Conservation (phyloP, 805 yeast genomes). For the Wickerhamomyces silvicola region DNA sequence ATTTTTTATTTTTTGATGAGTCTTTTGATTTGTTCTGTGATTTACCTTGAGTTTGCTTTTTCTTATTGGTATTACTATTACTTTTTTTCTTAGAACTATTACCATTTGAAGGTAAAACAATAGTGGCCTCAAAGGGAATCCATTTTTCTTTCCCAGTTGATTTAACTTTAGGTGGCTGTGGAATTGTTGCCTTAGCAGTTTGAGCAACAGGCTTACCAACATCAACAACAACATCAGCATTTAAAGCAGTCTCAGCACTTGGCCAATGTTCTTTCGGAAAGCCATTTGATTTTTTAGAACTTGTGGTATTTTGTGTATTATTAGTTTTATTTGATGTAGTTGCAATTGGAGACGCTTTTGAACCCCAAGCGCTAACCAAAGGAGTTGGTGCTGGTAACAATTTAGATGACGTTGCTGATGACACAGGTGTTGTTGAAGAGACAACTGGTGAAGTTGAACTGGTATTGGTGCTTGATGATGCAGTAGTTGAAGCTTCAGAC, state of each 20-base stretch:
- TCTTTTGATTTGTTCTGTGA: slow-evolving; percentile 10
- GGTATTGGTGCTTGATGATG: neutral
- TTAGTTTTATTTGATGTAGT: slow-evolving; percentile 1
- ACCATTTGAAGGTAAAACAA: slow-evolving; percentile 27
- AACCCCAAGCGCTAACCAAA: slow-evolving; percentile 21
- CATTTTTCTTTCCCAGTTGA: slow-evolving; percentile 48
- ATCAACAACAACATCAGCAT: slow-evolving; percentile 6
- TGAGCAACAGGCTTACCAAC: slow-evolving; percentile 1
- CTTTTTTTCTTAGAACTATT: slow-evolving; percentile 4
- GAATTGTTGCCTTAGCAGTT: slow-evolving; percentile 3
- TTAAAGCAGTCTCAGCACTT: slow-evolving; percentile 5
- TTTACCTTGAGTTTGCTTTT: slow-evolving; percentile 1
- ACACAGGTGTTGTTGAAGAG: neutral
- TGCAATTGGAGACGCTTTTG: slow-evolving; percentile 1
- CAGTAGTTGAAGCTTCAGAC: neutral
- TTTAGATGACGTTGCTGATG: slow-evolving; percentile 16
- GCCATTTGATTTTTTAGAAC: neutral
- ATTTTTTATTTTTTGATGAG: slow-evolving; percentile 1
- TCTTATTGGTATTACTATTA: slow-evolving; percentile 2
- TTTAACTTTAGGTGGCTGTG: slow-evolving; percentile 11
- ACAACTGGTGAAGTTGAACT: neutral
- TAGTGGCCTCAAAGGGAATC: slow-evolving; percentile 57
- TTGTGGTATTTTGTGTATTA: neutral
- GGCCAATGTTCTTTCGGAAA: slow-evolving; percentile 18
- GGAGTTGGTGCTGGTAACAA: slow-evolving; percentile 24